Conservation (phyloP, 1,284 basidiomycete genomes). For the Testicularia cyperi region DNA sequence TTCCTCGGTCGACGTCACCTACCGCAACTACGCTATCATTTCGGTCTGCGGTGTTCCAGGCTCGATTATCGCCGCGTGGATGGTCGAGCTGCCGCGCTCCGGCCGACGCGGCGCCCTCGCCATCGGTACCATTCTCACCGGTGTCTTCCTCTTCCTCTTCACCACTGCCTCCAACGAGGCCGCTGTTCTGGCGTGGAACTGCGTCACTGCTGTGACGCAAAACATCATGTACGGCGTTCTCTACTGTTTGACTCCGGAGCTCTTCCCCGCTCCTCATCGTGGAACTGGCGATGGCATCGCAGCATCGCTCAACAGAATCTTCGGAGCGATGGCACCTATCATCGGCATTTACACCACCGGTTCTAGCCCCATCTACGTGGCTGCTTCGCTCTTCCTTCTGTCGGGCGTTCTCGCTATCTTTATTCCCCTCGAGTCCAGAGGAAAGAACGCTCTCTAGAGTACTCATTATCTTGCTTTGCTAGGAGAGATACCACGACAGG, state of each 20-base stretch:
- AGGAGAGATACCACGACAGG: no score
- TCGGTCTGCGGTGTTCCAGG: slow-evolving; percentile 58
- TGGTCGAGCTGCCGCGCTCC: slow-evolving; percentile 55
- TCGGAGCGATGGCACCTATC: slow-evolving; percentile 54
- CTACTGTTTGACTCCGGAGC: slow-evolving; percentile 55
- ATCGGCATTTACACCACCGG: slow-evolving; percentile 49
- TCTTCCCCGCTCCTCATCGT: slow-evolving; percentile 55
- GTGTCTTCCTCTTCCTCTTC: slow-evolving; percentile 58
- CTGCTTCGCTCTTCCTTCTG: slow-evolving; percentile 50
- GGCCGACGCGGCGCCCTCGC: slow-evolving; percentile 57
- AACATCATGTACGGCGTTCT: slow-evolving; percentile 54
- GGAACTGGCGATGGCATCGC: slow-evolving; percentile 58
- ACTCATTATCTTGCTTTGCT: no score
- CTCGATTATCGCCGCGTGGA: slow-evolving; percentile 53
- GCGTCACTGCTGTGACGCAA: slow-evolving; percentile 47
- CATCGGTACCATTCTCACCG: slow-evolving; percentile 54
- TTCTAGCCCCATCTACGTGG: slow-evolving; percentile 45
- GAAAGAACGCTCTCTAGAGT: slow-evolving; percentile 37
- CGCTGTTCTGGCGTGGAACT: slow-evolving; percentile 52
- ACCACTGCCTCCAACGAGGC: slow-evolving; percentile 40
- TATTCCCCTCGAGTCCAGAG: slow-evolving; percentile 46
- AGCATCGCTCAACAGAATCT: slow-evolving; percentile 51
- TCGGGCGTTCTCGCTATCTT: slow-evolving; percentile 47
- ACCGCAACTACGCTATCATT: slow-evolving; percentile 58
- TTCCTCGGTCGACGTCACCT: slow-evolving; percentile 29